Percentiles rank a stretch among this genome's conserved stretches.
Conservation (phyloP, 1,139 yeast genomes). For the Zygoascus hellenicus region DNA sequence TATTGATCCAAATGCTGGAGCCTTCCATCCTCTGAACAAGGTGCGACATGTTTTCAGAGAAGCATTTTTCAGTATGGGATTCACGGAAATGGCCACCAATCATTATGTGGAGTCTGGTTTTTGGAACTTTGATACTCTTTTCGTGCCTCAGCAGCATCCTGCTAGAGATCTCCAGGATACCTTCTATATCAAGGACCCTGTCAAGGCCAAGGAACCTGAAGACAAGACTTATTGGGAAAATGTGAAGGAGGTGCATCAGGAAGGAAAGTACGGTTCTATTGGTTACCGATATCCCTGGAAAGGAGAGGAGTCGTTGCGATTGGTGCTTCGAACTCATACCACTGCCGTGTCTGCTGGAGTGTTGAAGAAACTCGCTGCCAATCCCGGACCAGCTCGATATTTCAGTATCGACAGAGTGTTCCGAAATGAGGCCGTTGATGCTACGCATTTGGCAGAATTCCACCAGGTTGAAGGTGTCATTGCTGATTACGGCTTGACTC, state of each 20-base stretch:
- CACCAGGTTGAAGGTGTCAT: conserved; percentile 99
- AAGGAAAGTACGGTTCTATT: conserved; percentile 87
- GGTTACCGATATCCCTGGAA: conserved; percentile 99
- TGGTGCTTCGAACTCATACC: conserved; percentile 95
- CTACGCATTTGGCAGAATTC: conserved; percentile 99
- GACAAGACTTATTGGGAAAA: conserved; percentile 74
- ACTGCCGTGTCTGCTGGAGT: conserved; percentile 89
- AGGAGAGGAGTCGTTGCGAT: conserved; percentile 78
- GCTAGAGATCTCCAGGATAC: conserved; percentile 99
- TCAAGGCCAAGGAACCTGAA: conserved; percentile 68
- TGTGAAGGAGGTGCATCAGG: conserved; percentile 77
- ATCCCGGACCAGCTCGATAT: conserved; percentile 86
- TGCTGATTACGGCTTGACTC: conserved; percentile 90
- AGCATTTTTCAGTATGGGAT: conserved; percentile 95
- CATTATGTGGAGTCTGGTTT: conserved; percentile 97
- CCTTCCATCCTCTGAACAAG: conserved; percentile 92
- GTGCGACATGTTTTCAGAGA: conserved; percentile 97
- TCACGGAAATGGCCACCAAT: conserved; percentile 97
- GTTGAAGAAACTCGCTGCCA: conserved; percentile 79
- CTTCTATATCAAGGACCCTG: conserved; percentile 92
- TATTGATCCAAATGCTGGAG: conserved; percentile 77
- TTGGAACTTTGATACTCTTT: conserved; percentile 97
- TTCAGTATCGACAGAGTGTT: conserved; percentile 97
- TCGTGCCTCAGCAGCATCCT: conserved; percentile 98
- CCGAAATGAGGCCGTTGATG: conserved; percentile 99